Conservation (phyloP, 2,329 filamentous ascomycete species). For the Penicillium sp. region DNA sequence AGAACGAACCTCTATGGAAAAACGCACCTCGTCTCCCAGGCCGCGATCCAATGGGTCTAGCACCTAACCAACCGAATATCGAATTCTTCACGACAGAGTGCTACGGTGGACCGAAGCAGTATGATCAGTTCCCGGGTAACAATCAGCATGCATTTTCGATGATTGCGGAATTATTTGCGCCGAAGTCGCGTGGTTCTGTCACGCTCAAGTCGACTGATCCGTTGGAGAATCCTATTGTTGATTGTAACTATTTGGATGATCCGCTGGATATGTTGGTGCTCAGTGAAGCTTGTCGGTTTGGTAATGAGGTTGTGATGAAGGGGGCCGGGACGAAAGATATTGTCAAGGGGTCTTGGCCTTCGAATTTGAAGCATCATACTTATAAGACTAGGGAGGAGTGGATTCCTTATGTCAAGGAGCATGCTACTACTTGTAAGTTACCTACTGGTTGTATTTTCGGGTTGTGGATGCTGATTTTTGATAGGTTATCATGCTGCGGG, state of each 20-base stretch:
- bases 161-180: conserved; percentile 59
- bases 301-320: conserved; percentile 61
- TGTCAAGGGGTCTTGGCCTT: conserved; percentile 62
- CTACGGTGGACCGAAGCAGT: conserved; percentile 63
- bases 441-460: no score
- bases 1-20: conserved; percentile 57
- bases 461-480: background rate
- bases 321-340: conserved; percentile 60
- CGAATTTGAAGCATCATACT: conserved; percentile 52
- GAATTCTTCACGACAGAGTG: conserved; percentile 66
- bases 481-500: conserved; percentile 59
- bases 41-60: conserved; percentile 65
- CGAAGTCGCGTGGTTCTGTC: conserved; percentile 59
- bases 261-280: conserved; percentile 61
- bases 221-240: conserved; percentile 55
- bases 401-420: conserved; percentile 57
- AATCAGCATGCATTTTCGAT: conserved; percentile 59
- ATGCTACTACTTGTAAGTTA: conserved; percentile 61
- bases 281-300: conserved; percentile 59
- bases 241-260: conserved; percentile 60
- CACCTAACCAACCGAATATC: conserved; percentile 58
- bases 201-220: conserved; percentile 53
- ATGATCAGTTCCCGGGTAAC: conserved; percentile 54
- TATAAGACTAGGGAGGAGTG: conserved; percentile 59
- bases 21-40: conserved; percentile 50